Percentiles rank a stretch among this genome's conserved stretches.
These are phyloP conservation scores for Staphylotrichum tortipilum DNA, from an alignment of 495 filamentous ascomycete genomes.

Conservation along the genomic window DNA sequence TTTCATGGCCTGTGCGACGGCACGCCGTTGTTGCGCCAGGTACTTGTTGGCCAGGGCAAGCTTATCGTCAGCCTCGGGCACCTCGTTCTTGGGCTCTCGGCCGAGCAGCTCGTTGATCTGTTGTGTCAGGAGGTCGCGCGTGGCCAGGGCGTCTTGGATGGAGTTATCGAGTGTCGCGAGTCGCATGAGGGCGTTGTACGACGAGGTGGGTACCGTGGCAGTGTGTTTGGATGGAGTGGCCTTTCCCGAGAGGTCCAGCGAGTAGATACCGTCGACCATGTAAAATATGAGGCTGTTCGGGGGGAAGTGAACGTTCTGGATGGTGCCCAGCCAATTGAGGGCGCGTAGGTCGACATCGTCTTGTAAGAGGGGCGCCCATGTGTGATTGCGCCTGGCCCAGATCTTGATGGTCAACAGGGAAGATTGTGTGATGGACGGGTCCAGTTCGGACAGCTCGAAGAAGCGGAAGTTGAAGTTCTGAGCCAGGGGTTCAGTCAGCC, in stretches of 20 bases:
- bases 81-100: conserved; percentile 36
- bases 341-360: conserved; percentile 59
- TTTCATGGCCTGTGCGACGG: conserved; percentile 50
- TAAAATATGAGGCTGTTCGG: conserved; percentile 81
- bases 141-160: conserved; percentile 81
- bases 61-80: conserved; percentile 57
- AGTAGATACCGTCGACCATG: conserved; percentile 84
- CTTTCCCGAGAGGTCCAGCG: conserved; percentile 42
- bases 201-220: conserved; percentile 51
- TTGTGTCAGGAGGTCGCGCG: conserved; percentile 59
- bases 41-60: conserved; percentile 50
- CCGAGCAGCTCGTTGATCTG: conserved; percentile 72
- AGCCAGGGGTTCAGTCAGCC: conserved; percentile 4
- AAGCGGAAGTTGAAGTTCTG: conserved; percentile 84
- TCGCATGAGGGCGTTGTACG: conserved; percentile 85
- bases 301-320: conserved; percentile 74
- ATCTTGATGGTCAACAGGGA: conserved; percentile 60
- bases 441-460: conserved; percentile 69
- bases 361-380: conserved; percentile 63
- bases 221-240: conserved; percentile 38
- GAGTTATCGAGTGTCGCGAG: conserved; percentile 85
- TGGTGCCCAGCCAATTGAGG: conserved; percentile 71
- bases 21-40: conserved; percentile 53
- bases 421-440: conserved; percentile 54
- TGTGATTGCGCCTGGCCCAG: conserved; percentile 59